Percentiles rank a stretch among this genome's conserved stretches.
These are phyloP conservation scores for Phytophthora niederhauseri DNA, from an alignment of 352 stramenopile genomes.

Conservation along the genomic window DNA sequence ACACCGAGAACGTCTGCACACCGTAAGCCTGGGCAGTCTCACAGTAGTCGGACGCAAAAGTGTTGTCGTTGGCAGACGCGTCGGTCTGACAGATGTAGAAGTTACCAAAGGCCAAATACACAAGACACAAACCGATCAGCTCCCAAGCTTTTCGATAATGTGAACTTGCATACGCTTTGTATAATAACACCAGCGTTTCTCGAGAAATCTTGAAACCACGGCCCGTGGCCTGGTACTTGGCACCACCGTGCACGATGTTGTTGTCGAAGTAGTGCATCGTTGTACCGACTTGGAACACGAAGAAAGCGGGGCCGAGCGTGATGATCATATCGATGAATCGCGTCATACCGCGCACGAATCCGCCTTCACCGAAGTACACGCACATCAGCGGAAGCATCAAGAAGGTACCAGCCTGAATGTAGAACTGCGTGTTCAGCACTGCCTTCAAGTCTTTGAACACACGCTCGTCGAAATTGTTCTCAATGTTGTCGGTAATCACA, in stretches of 20 bases:
- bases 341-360: slow-evolving; percentile 61
- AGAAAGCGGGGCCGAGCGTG: slow-evolving; percentile 72
- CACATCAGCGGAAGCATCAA: slow-evolving; percentile 76
- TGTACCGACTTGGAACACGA: slow-evolving; percentile 83
- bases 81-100: slow-evolving; percentile 71
- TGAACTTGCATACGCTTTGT: slow-evolving; percentile 74
- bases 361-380: slow-evolving; percentile 80
- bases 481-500: slow-evolving; percentile 62
- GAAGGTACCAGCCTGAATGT: slow-evolving; percentile 80
- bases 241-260: slow-evolving; percentile 74
- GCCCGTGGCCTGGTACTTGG: slow-evolving; percentile 81
- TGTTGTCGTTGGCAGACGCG: slow-evolving; percentile 52
- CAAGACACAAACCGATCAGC: slow-evolving; percentile 69
- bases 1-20: slow-evolving; percentile 82
- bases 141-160: slow-evolving; percentile 84
- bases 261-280: slow-evolving; percentile 89
- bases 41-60: slow-evolving; percentile 64
- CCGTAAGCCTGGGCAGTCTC: slow-evolving; percentile 72
- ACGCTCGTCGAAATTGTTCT: slow-evolving; percentile 60
- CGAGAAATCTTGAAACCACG: slow-evolving; percentile 87
- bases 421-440: slow-evolving; percentile 82
- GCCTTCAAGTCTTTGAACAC: slow-evolving; percentile 68
- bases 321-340: slow-evolving; percentile 82
- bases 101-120: slow-evolving; percentile 71
- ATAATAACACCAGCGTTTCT: slow-evolving; percentile 78